Evolutionary conservation across 2,329 filamentous ascomycete genomes (phyloP), one percentile per base, ranked within the genome.

Genomic region (Ceratocystis huliohia): DNA sequence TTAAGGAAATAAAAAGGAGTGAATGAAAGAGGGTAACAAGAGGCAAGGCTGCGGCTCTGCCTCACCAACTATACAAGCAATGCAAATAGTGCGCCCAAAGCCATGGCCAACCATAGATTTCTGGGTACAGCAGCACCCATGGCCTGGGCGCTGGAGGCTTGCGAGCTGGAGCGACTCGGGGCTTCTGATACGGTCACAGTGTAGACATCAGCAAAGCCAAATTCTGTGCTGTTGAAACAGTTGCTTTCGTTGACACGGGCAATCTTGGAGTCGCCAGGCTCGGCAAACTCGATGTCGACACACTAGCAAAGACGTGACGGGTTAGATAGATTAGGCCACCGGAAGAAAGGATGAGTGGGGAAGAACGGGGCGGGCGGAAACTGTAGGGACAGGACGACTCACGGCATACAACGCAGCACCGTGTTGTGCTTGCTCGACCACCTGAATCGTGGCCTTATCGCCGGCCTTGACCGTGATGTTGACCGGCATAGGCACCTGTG

Each of bases 221-320:
- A 85, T 66, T 89, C 80, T 59, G 83, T 85, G 68, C 87, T 89
- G 79, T 97, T 97, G 80, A 88, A 91, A 81, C 93, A 97, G 77
- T 96, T 96, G 15, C 84, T 81, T 68, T 81, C 79, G 73, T 88
- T 96, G 70, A 96, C 89, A 70, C 87, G 79, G 66, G 79, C 79
- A 63, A 96, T 85, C 59, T 77, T 78, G 48, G 76, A 69, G 73
- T 96, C 88, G 72, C 84, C 78, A 28, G 89, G 88, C 1, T 91
- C 88, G 61, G 87, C 89, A 71, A 97, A 95, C 61, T 88, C 93
- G 72, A 97, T 95, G 73, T 97, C 93, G 71, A 95, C 92, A 74
- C 94, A 97, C 91, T 96, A 37, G 37, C 28, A 15, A 2, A 15
- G 37, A 41, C 33, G 33, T 3, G 33, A 37, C 10, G 10, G 10